Conservation (phyloP, 164 flowering plant species). For the Nymphaea thermarum region DNA sequence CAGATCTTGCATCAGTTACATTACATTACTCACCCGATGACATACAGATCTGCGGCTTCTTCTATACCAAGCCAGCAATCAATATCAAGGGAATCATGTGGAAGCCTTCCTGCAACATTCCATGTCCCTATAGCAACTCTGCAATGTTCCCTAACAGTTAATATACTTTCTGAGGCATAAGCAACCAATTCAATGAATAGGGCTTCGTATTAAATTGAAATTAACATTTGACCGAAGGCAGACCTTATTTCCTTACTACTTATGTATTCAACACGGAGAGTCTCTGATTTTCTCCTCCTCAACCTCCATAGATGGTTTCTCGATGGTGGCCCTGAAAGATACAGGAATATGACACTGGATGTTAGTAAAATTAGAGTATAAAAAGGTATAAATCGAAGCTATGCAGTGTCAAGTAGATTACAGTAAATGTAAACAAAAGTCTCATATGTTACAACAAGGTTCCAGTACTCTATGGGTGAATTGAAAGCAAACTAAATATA, state of each 20-base stretch:
- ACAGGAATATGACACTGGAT: not conserved
- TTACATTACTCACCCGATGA: conserved; percentile 58
- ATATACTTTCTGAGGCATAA: not conserved
- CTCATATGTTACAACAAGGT: too few relatives aligned
- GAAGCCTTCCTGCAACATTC: conserved; percentile 92
- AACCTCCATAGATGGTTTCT: conserved; percentile 30
- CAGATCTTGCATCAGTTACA: too few relatives aligned
- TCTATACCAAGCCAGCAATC: conserved; percentile 77
- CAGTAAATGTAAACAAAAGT: too few relatives aligned
- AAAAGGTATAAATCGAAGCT: too few relatives aligned
- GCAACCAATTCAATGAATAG: not conserved
- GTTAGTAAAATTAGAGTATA: too few relatives aligned
- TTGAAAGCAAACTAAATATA: too few relatives aligned
- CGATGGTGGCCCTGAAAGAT: conserved; percentile 10
- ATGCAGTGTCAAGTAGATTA: too few relatives aligned
- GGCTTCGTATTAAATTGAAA: not conserved
- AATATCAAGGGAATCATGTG: conserved; percentile 60
- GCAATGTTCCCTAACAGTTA: conserved; percentile 5
- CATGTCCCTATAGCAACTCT: conserved; percentile 85
- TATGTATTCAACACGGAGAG: conserved; percentile 74
- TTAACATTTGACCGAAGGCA: conserved; percentile 8
- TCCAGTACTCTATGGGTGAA: too few relatives aligned
- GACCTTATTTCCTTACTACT: conserved; percentile 88
- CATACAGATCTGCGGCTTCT: conserved; percentile 76
- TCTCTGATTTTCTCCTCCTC: conserved; percentile 84